These are phyloP conservation scores for Termitomyces sp. DNA, from an alignment of 768 basidiomycete species.

Conservation along the genomic window DNA sequence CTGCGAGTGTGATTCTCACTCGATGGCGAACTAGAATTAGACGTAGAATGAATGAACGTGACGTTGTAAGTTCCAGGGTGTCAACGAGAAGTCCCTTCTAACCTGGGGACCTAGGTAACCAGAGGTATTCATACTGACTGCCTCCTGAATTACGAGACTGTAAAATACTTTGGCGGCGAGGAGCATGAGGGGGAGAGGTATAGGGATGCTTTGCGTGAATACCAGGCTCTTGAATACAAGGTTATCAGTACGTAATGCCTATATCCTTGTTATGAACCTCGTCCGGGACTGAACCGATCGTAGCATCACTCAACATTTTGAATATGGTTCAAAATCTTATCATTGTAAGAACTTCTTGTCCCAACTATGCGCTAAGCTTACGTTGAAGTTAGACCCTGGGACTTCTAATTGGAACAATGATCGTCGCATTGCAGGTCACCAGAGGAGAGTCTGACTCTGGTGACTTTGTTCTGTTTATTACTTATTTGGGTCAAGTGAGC, in stretches of 20 bases:
- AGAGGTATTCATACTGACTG: conserved; percentile 82
- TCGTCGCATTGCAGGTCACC: conserved; percentile 69
- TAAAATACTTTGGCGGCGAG: conserved; percentile 89
- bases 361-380: background rate
- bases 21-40: conserved; percentile 70
- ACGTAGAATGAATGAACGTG: conserved; percentile 75
- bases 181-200: conserved; percentile 72
- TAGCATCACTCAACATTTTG: conserved; percentile 67
- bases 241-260: conserved; percentile 53
- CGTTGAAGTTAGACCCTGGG: conserved; percentile 52
- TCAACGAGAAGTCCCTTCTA: background rate
- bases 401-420: conserved; percentile 74
- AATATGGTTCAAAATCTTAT: conserved; percentile 80
- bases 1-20: conserved; percentile 52
- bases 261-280: background rate
- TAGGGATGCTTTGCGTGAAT: conserved; percentile 60
- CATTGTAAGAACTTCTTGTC: conserved; percentile 41
- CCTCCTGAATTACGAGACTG: conserved; percentile 77
- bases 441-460: conserved; percentile 43
- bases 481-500: conserved; percentile 70
- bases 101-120: conserved; percentile 41
- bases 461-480: conserved; percentile 76
- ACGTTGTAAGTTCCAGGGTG: conserved; percentile 45
- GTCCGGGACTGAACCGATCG: background rate
- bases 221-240: conserved; percentile 68